Conservation (phyloP, 331 rosid species). For the Acacia pycnantha region DNA sequence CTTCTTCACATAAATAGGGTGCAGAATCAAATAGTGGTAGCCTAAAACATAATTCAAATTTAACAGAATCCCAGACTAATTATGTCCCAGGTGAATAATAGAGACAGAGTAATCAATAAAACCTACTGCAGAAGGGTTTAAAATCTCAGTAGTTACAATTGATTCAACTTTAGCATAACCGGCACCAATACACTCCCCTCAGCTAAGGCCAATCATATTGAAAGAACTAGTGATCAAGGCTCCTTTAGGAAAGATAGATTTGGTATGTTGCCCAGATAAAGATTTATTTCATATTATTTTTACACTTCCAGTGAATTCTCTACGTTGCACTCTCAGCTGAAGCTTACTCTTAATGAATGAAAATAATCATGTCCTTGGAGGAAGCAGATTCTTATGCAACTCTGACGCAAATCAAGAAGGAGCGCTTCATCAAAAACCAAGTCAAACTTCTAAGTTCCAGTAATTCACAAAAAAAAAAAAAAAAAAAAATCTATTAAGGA, state of each 20-base stretch:
- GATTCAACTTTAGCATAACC: constrained; percentile 9
- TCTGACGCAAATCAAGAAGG: neutral
- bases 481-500: neutral
- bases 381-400: neutral
- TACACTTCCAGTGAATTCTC: neutral
- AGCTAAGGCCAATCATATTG: neutral
- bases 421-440: neutral
- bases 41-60: neutral
- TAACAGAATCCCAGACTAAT: neutral
- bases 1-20: neutral
- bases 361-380: neutral
- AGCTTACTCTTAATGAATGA: constrained; percentile 3
- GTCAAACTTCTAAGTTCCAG: neutral
- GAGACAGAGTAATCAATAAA: neutral
- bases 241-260: constrained; percentile 1
- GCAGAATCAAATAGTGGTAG: neutral
- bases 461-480: neutral
- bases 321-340: neutral
- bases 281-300: constrained; percentile 3
- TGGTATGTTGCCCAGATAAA: neutral
- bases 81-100: neutral
- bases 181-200: neutral
- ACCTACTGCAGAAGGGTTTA: neutral
- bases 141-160: neutral
- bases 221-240: neutral